These are phyloP conservation scores for Sonneratia caseolaris DNA, from an alignment of 345 rosid species.

Conservation along the genomic window DNA sequence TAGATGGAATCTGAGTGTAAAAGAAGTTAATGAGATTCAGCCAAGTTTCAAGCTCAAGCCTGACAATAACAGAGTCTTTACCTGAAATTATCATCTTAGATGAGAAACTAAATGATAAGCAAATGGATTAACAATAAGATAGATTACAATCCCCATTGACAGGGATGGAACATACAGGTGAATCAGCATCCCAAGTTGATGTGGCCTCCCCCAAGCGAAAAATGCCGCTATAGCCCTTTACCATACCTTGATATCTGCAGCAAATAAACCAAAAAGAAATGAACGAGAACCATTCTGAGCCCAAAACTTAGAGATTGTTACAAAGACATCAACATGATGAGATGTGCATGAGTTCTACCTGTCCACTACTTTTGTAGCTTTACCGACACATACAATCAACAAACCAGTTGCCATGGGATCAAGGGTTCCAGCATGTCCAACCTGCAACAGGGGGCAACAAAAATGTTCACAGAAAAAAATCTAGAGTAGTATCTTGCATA, in stretches of 20 bases:
- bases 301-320: too few relatives aligned
- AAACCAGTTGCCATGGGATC: conserved; percentile 99
- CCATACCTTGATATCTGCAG: conserved; percentile 85
- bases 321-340: not conserved
- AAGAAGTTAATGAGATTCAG: not conserved
- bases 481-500: not conserved
- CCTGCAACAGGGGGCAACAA: conserved; percentile 32
- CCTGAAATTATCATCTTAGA: not conserved
- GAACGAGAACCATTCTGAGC: not conserved
- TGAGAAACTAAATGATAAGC: not conserved
- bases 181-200: conserved; percentile 95
- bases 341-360: conserved; percentile 34
- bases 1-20: not conserved
- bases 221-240: conserved; percentile 85
- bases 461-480: not conserved
- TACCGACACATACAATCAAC: conserved; percentile 82
- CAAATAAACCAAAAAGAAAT: conserved; percentile 1
- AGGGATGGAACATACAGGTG: conserved; percentile 45
- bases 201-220: conserved; percentile 97
- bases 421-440: conserved; percentile 97
- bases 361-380: conserved; percentile 85
- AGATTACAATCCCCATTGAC: not conserved
- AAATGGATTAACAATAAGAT: not conserved
- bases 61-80: not conserved
- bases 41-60: not conserved